These are phyloP conservation scores for Cyclotella atomus DNA, from an alignment of 108 stramenopile species.

Conservation along the genomic window DNA sequence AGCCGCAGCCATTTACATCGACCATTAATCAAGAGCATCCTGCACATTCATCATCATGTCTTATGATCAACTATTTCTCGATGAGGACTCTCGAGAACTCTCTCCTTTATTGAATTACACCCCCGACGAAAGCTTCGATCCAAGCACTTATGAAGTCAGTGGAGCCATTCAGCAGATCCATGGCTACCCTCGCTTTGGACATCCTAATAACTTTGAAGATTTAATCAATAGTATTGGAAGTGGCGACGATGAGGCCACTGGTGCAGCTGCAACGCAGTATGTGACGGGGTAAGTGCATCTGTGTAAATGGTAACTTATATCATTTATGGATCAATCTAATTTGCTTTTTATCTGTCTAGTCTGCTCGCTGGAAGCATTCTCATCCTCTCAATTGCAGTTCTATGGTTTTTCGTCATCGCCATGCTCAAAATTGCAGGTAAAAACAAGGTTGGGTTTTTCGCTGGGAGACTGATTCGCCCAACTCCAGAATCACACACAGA, in stretches of 20 bases:
- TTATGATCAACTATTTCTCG: neutral
- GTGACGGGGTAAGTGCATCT: slow-evolving; percentile 1
- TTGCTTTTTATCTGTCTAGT: neutral
- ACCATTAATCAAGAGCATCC: too few species aligned
- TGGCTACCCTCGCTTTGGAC: slow-evolving; percentile 26
- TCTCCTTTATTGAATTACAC: slow-evolving; percentile 2
- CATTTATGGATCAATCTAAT: neutral
- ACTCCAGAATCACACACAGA: neutral
- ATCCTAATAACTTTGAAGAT: slow-evolving; percentile 21
- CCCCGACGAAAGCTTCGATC: slow-evolving; percentile 11
- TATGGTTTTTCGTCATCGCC: slow-evolving; percentile 40
- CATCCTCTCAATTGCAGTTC: slow-evolving; percentile 26
- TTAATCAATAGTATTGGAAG: slow-evolving; percentile 8
- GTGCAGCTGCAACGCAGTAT: neutral
- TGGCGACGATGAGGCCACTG: neutral
- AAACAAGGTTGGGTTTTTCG: slow-evolving; percentile 41
- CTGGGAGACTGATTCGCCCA: slow-evolving; percentile 33
- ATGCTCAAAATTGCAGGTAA: slow-evolving; percentile 36
- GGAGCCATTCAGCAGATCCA: slow-evolving; percentile 6
- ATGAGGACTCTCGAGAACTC: neutral
- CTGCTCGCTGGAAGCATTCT: slow-evolving; percentile 22
- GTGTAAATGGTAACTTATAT: neutral
- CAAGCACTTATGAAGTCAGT: slow-evolving; percentile 12
- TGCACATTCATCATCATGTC: too few species aligned
- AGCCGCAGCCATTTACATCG: too few species aligned